Percentiles rank a stretch among this genome's conserved stretches.
phyloP scores from a whole-genome alignment of 768 basidiomycete genomes.

The Gloeostereum incarnatum region DNA sequence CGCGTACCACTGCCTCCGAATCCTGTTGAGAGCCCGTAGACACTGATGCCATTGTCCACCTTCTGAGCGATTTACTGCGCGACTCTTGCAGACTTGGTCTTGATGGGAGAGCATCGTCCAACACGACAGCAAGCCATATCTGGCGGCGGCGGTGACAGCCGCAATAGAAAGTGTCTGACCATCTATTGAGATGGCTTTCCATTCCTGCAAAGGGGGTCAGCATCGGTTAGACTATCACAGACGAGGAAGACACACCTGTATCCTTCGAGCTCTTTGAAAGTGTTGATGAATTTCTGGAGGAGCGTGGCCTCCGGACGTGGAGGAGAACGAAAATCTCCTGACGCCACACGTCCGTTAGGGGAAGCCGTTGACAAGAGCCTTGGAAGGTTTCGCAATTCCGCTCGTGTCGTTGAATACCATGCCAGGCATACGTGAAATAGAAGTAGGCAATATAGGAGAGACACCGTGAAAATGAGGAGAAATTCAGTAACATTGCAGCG shows the following conservation, averaged over 20 bases:
- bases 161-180: conserved; percentile 68
- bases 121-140: conserved; percentile 44
- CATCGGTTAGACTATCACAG: conserved; percentile 3
- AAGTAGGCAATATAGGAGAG: too few relatives aligned
- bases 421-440: too few relatives aligned
- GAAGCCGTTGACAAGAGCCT: too few relatives aligned
- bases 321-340: conserved; percentile 9
- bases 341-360: too few relatives aligned
- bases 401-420: too few relatives aligned
- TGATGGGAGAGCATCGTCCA: conserved; percentile 38
- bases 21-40: conserved; percentile 70
- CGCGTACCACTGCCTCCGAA: background rate
- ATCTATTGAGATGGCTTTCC: conserved; percentile 58
- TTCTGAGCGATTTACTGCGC: conserved; percentile 58
- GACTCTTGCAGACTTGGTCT: conserved; percentile 51
- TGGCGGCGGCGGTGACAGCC: conserved; percentile 68
- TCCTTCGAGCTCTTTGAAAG: conserved; percentile 49
- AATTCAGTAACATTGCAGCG: too few relatives aligned
- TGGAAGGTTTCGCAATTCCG: too few relatives aligned
- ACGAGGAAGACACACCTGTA: conserved; percentile 40
- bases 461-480: too few relatives aligned
- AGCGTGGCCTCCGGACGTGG: conserved; percentile 17
- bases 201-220: conserved; percentile 26
- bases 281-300: conserved; percentile 47
- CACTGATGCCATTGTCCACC: conserved; percentile 53